A percentile compares a stretch with the other conserved stretches of the same genome.
Conservation (phyloP, 805 yeast genomes). For the Blastobotrys mokoenaii region DNA sequence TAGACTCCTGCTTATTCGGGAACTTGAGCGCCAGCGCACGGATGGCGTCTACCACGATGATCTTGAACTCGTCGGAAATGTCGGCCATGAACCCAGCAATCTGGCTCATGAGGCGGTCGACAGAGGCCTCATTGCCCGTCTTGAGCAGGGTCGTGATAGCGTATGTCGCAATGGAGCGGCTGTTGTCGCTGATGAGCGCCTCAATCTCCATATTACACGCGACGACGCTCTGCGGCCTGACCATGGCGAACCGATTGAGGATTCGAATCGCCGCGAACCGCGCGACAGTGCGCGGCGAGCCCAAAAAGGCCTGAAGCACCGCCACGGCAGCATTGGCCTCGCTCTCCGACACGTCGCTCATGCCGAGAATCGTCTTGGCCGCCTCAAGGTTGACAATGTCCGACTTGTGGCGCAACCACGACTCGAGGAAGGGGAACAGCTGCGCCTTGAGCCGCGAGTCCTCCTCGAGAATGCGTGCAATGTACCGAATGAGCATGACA, state of each 20-base stretch:
- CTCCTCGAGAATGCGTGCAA: slow-evolving; percentile 61
- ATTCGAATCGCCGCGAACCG: slow-evolving; percentile 91
- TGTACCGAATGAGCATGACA: slow-evolving; percentile 75
- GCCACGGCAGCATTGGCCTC: slow-evolving; percentile 57
- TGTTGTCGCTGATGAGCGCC: slow-evolving; percentile 74
- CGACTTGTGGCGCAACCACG: slow-evolving; percentile 68
- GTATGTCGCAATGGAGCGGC: slow-evolving; percentile 89
- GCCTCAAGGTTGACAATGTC: slow-evolving; percentile 93
- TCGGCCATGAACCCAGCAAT: slow-evolving; percentile 86
- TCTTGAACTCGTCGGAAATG: slow-evolving; percentile 90
- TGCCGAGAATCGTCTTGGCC: slow-evolving; percentile 59
- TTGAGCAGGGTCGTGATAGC: slow-evolving; percentile 94
- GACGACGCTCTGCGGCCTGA: slow-evolving; percentile 61
- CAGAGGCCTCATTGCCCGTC: slow-evolving; percentile 85
- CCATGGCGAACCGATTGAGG: slow-evolving; percentile 75
- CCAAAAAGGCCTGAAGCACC: slow-evolving; percentile 65
- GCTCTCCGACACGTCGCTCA: slow-evolving; percentile 49
- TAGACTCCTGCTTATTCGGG: slow-evolving; percentile 79
- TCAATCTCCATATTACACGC: slow-evolving; percentile 82
- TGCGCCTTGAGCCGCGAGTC: slow-evolving; percentile 56
- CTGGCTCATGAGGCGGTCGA: slow-evolving; percentile 80
- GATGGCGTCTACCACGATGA: slow-evolving; percentile 91
- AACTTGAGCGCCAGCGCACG: slow-evolving; percentile 86
- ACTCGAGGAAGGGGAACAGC: slow-evolving; percentile 55
- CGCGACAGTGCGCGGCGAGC: slow-evolving; percentile 84